These are phyloP conservation scores for Volutella citrinella DNA, from an alignment of 2,329 filamentous ascomycete genomes.

Conservation along the genomic window DNA sequence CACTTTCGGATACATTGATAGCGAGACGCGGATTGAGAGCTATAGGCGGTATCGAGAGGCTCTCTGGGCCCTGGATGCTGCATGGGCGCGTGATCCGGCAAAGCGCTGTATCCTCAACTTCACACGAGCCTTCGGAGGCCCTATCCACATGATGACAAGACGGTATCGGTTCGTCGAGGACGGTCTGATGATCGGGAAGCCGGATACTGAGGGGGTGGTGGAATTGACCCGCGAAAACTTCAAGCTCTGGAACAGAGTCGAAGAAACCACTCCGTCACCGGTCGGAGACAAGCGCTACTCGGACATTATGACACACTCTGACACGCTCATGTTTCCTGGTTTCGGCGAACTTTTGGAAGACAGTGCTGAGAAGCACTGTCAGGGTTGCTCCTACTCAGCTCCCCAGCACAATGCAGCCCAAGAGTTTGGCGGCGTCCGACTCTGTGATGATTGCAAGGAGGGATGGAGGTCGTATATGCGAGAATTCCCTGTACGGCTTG, in stretches of 20 bases:
- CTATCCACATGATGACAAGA: constrained; percentile 33
- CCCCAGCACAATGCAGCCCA: constrained; percentile 11
- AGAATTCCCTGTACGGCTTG: too few species aligned
- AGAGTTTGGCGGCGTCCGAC: constrained; percentile 14
- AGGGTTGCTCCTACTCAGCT: constrained; percentile 6
- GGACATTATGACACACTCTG: constrained; percentile 5
- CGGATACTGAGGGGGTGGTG: constrained; percentile 22
- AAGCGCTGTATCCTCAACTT: constrained; percentile 19
- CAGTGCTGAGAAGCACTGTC: constrained; percentile 6
- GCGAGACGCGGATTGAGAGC: constrained; percentile 13
- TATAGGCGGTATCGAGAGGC: constrained; percentile 26
- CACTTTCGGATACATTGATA: constrained; percentile 24
- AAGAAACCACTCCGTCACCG: too few species aligned
- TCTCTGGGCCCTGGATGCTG: constrained; percentile 31
- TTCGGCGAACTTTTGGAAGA: constrained; percentile 11
- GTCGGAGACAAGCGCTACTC: constrained; percentile 8
- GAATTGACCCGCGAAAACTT: constrained; percentile 19
- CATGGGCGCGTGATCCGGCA: constrained; percentile 10
- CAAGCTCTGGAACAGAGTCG: constrained; percentile 32
- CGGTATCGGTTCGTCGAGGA: constrained; percentile 34
- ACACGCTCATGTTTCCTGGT: constrained; percentile 15
- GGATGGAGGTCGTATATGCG: too few species aligned
- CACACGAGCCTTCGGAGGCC: constrained; percentile 27
- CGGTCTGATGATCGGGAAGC: constrained; percentile 23
- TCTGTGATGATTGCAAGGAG: too few species aligned